Conservation (phyloP, 768 basidiomycete genomes). For the Guyanaporus albipodus region DNA sequence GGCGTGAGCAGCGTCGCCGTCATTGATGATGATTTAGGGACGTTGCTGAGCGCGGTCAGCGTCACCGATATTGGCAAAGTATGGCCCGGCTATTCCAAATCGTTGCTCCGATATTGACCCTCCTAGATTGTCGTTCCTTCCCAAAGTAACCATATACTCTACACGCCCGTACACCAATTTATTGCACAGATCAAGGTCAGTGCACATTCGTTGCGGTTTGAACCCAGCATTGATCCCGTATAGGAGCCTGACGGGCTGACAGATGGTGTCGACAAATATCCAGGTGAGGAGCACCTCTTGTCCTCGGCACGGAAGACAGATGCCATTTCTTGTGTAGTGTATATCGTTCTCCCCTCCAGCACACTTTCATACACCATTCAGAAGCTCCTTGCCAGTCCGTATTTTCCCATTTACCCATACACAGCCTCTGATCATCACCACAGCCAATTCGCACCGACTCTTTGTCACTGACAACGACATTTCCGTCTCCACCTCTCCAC, state of each 20-base stretch:
- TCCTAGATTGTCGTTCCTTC: conserved; percentile 74
- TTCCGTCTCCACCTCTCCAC: conserved; percentile 45
- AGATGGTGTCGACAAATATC: conserved; percentile 77
- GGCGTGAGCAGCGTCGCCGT: conserved; percentile 84
- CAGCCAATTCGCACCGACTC: conserved; percentile 76
- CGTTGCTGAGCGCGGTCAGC: conserved; percentile 69
- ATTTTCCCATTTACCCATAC: neutral
- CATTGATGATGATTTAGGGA: conserved; percentile 59
- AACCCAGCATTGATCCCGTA: conserved; percentile 1
- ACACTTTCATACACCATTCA: conserved; percentile 68
- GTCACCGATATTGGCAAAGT: conserved; percentile 83
- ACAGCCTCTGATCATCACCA: conserved; percentile 1
- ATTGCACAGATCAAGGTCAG: conserved; percentile 68
- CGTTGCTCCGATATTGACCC: neutral
- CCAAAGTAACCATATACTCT: conserved; percentile 73
- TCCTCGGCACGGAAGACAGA: neutral
- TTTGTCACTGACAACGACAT: conserved; percentile 67
- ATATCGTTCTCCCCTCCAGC: conserved; percentile 65
- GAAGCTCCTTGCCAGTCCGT: conserved; percentile 79
- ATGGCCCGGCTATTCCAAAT: neutral
- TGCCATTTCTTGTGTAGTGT: conserved; percentile 43
- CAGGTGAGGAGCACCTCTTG: conserved; percentile 41
- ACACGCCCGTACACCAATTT: conserved; percentile 64
- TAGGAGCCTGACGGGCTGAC: conserved; percentile 71
- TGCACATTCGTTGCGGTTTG: neutral